Percentiles rank a stretch among this genome's conserved stretches.
These are phyloP conservation scores for Porcisia deanei DNA, from an alignment of 208 protist species.

Conservation along the genomic window DNA sequence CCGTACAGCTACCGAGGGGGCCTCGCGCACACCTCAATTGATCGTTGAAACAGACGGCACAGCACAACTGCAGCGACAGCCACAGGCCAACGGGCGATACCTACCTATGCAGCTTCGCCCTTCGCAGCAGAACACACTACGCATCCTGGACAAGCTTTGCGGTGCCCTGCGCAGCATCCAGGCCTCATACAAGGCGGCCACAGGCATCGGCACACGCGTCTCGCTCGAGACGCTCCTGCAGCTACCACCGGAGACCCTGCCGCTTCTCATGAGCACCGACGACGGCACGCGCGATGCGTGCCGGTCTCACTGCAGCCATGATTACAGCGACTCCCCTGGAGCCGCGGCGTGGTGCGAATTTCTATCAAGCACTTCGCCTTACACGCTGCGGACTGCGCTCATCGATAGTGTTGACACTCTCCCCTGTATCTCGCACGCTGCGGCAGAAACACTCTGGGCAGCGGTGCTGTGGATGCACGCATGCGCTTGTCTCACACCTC, in stretches of 20 bases:
- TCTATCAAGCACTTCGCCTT: slow-evolving; percentile 5
- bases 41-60: background rate
- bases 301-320: background rate
- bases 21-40: background rate
- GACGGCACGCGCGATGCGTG: background rate
- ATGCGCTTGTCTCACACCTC: background rate
- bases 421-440: slow-evolving; percentile 2
- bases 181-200: slow-evolving; percentile 13
- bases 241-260: slow-evolving; percentile 19
- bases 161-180: slow-evolving; percentile 21
- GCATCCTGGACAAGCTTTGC: slow-evolving; percentile 10
- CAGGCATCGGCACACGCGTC: background rate
- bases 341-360: slow-evolving; percentile 8
- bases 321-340: background rate
- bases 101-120: background rate
- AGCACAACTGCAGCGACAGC: slow-evolving; percentile 4
- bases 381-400: slow-evolving; percentile 20
- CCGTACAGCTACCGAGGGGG: background rate
- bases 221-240: slow-evolving; percentile 25
- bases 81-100: background rate
- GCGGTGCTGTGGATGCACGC: slow-evolving; percentile 30
- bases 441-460: slow-evolving; percentile 20
- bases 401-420: slow-evolving; percentile 9
- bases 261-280: slow-evolving; percentile 1
- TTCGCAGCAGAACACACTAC: slow-evolving; percentile 1